These are phyloP conservation scores for Pseudopediastrum boryanum DNA, from an alignment of 139 green algal species.

Conservation along the genomic window DNA sequence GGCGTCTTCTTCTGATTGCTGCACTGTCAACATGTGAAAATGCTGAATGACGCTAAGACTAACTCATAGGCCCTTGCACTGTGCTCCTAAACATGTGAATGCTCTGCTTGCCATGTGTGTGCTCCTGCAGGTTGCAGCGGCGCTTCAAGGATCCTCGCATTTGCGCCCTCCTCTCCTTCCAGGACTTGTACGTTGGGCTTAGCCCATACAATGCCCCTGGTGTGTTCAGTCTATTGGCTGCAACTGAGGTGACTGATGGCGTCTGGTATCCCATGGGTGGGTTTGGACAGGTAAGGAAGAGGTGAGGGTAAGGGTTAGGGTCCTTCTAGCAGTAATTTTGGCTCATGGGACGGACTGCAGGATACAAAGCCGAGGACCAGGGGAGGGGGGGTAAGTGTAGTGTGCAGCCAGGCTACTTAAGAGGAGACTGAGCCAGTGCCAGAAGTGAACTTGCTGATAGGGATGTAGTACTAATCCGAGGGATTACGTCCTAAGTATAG, in stretches of 20 bases:
- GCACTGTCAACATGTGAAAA: no score
- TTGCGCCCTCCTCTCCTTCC: conserved; percentile 77
- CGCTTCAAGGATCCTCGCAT: conserved; percentile 75
- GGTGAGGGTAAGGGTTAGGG: no score
- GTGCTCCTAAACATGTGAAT: not conserved
- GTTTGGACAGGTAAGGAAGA: conserved; percentile 64
- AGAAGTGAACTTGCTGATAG: no score
- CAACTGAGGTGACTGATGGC: conserved; percentile 88
- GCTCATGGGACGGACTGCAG: no score
- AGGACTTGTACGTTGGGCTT: conserved; percentile 90
- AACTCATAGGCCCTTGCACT: not conserved
- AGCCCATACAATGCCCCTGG: conserved; percentile 80
- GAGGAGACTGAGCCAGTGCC: no score
- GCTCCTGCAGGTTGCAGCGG: conserved; percentile 49
- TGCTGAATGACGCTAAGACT: not conserved
- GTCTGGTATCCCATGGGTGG: conserved; percentile 86
- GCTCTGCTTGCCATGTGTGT: not conserved
- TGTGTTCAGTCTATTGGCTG: conserved; percentile 84
- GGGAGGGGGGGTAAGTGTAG: no score
- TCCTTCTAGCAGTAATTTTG: no score
- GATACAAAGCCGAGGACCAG: no score
- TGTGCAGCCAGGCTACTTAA: no score
- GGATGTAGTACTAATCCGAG: no score
- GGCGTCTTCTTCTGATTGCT: not conserved
- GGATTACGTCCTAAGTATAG: no score